Percentiles rank a stretch among this genome's conserved stretches.
Evolutionary conservation across 2,329 filamentous ascomycete species (phyloP).

Genomic region (Piedraia hortae): DNA sequence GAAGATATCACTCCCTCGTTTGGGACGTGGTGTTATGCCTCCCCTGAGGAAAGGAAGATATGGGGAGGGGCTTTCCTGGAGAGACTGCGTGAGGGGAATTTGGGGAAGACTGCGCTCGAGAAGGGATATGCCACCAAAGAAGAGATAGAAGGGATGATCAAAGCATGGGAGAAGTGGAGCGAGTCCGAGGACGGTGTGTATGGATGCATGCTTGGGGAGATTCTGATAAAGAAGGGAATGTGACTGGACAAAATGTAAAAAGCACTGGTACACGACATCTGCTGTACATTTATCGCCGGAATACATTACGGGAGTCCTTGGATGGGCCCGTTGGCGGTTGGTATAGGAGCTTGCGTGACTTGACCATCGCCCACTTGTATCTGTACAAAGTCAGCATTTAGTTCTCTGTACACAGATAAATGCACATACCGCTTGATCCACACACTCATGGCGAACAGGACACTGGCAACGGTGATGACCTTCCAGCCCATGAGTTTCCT

Average conservation of each 20-base stretch:
- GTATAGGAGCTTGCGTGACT: constrained; percentile 58
- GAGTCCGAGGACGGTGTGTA: constrained; percentile 17
- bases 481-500: constrained; percentile 99
- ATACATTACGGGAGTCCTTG: constrained; percentile 3
- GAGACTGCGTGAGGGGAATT: constrained; percentile 5
- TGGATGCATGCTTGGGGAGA: constrained; percentile 17
- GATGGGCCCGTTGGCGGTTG: constrained; percentile 3
- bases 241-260: constrained; percentile 14
- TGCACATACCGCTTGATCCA: constrained; percentile 62
- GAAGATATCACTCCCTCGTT: constrained; percentile 15
- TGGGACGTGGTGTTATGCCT: constrained; percentile 18
- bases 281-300: constrained; percentile 6
- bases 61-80: constrained; percentile 16
- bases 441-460: constrained; percentile 63
- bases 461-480: constrained; percentile 53
- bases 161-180: constrained; percentile 16
- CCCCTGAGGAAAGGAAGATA: constrained; percentile 12
- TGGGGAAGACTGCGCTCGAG: constrained; percentile 13
- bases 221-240: constrained; percentile 9
- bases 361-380: constrained; percentile 95
- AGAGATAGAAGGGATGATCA: constrained; percentile 15
- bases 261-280: constrained; percentile 4
- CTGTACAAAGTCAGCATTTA: constrained; percentile 8
- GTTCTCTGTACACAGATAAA: not conserved
- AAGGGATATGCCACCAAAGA: constrained; percentile 13